phyloP scores from a whole-genome alignment of 2,329 filamentous ascomycete species.

The Nothophoma quercina region DNA sequence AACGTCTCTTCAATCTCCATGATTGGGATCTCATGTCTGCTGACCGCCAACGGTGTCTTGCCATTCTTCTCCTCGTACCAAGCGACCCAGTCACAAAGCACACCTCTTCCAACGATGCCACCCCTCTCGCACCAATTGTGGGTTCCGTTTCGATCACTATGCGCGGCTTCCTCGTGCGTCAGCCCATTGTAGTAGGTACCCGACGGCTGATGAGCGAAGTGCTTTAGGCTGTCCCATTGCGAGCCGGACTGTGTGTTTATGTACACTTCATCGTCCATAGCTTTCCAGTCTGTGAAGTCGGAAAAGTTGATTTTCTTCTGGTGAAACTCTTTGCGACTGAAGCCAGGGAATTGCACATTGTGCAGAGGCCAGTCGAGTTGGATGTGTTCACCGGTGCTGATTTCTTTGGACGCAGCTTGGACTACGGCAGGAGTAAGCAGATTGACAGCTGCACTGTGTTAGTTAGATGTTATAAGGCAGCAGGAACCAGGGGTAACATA shows the following conservation, averaged over 20 bases:
- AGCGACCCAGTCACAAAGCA: constrained; percentile 46
- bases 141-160: constrained; percentile 39
- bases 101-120: constrained; percentile 46
- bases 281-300: constrained; percentile 34
- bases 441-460: constrained; percentile 34
- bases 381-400: constrained; percentile 60
- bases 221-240: constrained; percentile 49
- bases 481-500: constrained; percentile 32
- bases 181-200: constrained; percentile 42
- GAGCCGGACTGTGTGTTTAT: constrained; percentile 45
- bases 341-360: constrained; percentile 64
- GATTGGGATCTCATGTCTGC: constrained; percentile 40
- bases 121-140: constrained; percentile 49
- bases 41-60: constrained; percentile 34
- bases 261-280: constrained; percentile 43
- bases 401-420: constrained; percentile 58
- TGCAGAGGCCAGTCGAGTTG: constrained; percentile 64
- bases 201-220: constrained; percentile 44
- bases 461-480: no score
- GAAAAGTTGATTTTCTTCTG: constrained; percentile 60
- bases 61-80: constrained; percentile 44
- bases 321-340: constrained; percentile 59
- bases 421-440: constrained; percentile 62
- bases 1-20: constrained; percentile 40
- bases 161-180: constrained; percentile 36